Evolutionary conservation across 2,329 filamentous ascomycete species (phyloP).

Genomic region (Pyrenochaeta sp.): DNA sequence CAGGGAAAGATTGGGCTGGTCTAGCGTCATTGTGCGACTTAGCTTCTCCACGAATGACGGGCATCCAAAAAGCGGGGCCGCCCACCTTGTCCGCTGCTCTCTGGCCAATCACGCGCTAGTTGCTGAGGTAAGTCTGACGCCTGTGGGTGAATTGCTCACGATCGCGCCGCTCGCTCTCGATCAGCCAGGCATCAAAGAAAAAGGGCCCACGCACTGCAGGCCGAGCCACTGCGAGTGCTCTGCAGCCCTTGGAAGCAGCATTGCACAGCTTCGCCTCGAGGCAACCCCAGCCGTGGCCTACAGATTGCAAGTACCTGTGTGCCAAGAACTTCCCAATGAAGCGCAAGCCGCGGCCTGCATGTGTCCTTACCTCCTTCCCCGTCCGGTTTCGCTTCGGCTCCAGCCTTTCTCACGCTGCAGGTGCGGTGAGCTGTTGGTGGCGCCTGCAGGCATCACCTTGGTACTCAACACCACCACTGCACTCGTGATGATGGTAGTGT

Average conservation of each 20-base stretch:
- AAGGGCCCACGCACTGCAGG: no score
- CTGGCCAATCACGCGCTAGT: not conserved
- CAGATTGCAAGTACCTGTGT: not conserved
- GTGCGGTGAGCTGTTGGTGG: slow-evolving; percentile 17
- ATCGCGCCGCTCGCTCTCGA: no score
- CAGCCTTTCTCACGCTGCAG: slow-evolving; percentile 16
- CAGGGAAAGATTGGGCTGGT: slow-evolving; percentile 3
- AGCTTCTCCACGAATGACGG: no score
- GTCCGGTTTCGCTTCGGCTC: slow-evolving; percentile 23
- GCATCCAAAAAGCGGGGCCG: no score
- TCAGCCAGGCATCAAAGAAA: no score
- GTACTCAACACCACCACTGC: slow-evolving; percentile 12
- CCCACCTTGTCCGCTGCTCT: no score
- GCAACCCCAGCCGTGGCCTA: not conserved
- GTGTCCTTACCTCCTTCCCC: slow-evolving; percentile 21
- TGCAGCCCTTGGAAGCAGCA: not conserved
- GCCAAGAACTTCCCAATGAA: not conserved
- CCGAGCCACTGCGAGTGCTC: no score
- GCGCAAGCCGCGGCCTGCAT: slow-evolving; percentile 18
- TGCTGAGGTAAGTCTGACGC: slow-evolving; percentile 7
- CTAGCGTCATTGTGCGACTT: no score
- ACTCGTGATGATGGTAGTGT: not conserved
- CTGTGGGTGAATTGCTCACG: slow-evolving; percentile 1
- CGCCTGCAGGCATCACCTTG: slow-evolving; percentile 11
- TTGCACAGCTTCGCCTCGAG: not conserved